Evolutionary conservation across 768 basidiomycete genomes (phyloP).

Genomic region (Grammothele lineata): DNA sequence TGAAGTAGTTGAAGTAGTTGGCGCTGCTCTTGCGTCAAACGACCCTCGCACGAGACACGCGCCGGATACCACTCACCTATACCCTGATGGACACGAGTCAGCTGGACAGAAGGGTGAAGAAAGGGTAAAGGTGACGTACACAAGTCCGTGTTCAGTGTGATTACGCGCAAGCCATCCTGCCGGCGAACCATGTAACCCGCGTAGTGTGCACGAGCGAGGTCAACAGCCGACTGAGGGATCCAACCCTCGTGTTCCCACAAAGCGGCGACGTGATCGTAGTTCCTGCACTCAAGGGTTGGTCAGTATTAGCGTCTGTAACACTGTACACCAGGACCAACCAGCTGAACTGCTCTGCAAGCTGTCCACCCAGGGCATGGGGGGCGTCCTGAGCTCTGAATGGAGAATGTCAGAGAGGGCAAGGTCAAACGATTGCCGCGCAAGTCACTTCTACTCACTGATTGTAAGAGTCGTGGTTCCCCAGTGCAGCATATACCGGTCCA

Average conservation of each 20-base stretch:
- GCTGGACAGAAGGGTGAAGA: conserved; percentile 30
- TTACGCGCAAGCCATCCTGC: conserved; percentile 61
- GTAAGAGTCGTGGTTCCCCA: conserved; percentile 78
- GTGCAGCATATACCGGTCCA: conserved; percentile 70
- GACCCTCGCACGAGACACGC: neutral
- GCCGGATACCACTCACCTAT: neutral
- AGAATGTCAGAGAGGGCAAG: neutral
- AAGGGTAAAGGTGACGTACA: conserved; percentile 41
- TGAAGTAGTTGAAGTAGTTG: conserved; percentile 77
- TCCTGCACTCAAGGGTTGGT: conserved; percentile 42
- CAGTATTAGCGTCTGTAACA: no score
- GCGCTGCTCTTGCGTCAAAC: conserved; percentile 33
- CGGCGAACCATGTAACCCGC: conserved; percentile 69
- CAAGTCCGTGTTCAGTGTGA: conserved; percentile 73
- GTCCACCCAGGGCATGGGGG: conserved; percentile 50
- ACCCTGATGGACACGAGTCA: neutral
- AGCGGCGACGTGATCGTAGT: conserved; percentile 69
- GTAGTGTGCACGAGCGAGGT: conserved; percentile 63
- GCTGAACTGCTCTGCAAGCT: conserved; percentile 56
- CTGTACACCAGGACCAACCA: no score
- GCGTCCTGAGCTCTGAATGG: conserved; percentile 52
- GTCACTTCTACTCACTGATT: conserved; percentile 53
- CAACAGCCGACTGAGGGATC: conserved; percentile 54
- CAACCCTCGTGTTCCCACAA: conserved; percentile 72
- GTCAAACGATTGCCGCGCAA: no score